phyloP scores from a whole-genome alignment of 2,329 filamentous ascomycete genomes.

The Drechslera avenae region DNA sequence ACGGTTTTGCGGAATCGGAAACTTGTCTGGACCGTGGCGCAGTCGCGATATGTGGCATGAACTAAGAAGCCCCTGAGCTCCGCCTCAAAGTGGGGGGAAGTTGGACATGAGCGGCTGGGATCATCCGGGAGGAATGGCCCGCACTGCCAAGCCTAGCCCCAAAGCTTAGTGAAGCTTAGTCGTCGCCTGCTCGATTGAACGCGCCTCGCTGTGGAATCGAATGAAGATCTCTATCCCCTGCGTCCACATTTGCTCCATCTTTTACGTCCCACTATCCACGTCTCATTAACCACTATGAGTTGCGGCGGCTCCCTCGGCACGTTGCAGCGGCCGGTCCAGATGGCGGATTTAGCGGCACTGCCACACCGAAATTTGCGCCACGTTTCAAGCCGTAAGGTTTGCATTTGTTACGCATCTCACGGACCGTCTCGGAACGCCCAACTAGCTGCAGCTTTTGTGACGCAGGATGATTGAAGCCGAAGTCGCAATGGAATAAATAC shows the following conservation, averaged over 20 bases:
- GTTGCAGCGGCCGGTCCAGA: background rate
- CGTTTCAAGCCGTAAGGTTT: constrained; percentile 11
- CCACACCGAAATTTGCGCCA: constrained; percentile 10
- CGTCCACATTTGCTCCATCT: background rate
- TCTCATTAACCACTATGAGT: background rate
- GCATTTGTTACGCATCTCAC: constrained; percentile 9
- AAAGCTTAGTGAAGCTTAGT: constrained; percentile 22
- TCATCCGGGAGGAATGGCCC: background rate
- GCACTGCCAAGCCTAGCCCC: constrained; percentile 10
- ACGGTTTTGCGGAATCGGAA: too few relatives aligned
- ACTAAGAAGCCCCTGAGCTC: constrained; percentile 9
- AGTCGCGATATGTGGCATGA: background rate
- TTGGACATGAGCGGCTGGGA: background rate
- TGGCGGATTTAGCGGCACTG: constrained; percentile 2
- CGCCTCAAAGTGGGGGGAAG: constrained; percentile 8
- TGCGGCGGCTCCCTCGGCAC: background rate
- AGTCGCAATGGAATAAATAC: constrained; percentile 17
- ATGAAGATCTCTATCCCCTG: background rate
- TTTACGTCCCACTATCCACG: background rate
- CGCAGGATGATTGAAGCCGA: background rate
- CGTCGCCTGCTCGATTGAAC: background rate
- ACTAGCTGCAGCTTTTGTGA: constrained; percentile 7
- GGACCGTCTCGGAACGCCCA: constrained; percentile 3
- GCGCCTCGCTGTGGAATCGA: background rate
- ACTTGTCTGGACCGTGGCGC: constrained; percentile 2